Base-by-base conservation (phyloP, 495 filamentous ascomycete genomes). In the Mycothermus thermophilus region DNA sequence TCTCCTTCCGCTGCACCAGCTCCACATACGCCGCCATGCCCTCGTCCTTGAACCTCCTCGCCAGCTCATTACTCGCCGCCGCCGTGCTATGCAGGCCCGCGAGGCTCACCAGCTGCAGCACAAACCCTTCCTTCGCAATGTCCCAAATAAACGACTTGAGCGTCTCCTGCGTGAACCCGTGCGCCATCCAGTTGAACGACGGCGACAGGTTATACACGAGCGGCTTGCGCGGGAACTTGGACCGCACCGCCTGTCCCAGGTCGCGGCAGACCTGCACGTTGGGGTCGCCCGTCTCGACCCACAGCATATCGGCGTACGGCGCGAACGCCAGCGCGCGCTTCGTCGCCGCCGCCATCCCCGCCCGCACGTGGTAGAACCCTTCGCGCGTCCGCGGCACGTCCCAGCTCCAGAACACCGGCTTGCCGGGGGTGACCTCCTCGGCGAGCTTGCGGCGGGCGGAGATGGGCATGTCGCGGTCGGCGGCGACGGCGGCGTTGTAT, bases 21-120 rank as follows among this genome's bases (percentile, higher is more conserved):
- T 92, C 77, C 5, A 97, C 90, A 54, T 97, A 97, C 5, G 90
- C 90, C 32, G 81, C 63, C 90, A 97, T 97, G 13, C 90, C 90
- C 40, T 94, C 79, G 16, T 71, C 67, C 66, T 83, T 93, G 66
- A 90, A 97, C 10, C 61, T 69, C 36, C 66, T 69, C 4, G 84
- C 82, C 10, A 97, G 66, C 61, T 97, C 83, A 23, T 74, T 74
- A 14, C 82, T 88, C 35, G 93, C 80, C 13, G 83, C 82, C 1
- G 90, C 90, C 3, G 80, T 93, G 41, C 71, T 79, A 59, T 97
- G 90, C 21, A 97, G 51, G 10, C 90, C 90, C 0, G 90, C 90
- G 13, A 97, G 68, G 19, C 80, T 87, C 44, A 97, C 81, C 10
- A 97, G 66, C 68, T 97, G 90, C 29, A 97, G 64, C 15, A 93